Evolutionary conservation across 768 basidiomycete species (phyloP), one percentile per base, ranked within the genome.

Genomic region (Gloeostereum incarnatum): DNA sequence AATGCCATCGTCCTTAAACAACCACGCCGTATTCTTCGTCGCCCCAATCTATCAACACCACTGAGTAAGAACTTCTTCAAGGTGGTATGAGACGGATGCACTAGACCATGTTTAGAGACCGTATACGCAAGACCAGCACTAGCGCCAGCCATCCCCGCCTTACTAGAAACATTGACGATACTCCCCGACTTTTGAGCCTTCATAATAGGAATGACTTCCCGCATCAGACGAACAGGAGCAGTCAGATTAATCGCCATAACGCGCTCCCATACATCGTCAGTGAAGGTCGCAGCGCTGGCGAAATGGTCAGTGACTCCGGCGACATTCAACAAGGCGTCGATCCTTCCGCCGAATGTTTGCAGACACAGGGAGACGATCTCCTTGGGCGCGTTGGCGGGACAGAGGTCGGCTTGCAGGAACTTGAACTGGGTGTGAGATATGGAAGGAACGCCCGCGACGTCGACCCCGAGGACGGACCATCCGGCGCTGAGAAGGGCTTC

Each of bases 101-200:
- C 41, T 40, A 48, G 20, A 4, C 24, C 46, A 42, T 48, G 46
- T 36, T 48, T 48, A 31, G 40, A 45, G 9, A 44, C 40, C 17
- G 44, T 45, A 36, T 48, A 48, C 17, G 46, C 46, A 24, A 48
- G 40, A 31, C 44, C n/a, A n/a, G n/a, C n/a, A n/a, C n/a, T n/a
- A n/a, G n/a, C n/a, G n/a, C n/a, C n/a, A n/a, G n/a, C n/a, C 20
- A 29, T 38, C 9, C 40, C 46, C 3, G 44, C 44, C 38, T 48
- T 48, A 36, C 46, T 48, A 11, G 38, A 25, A 5, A 48, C 44
- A 34, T 48, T 48, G 6, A 48, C 46, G 32, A 48, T 48, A 33
- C 41, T 42, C 9, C 46, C 46, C 17, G 38, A 40, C 14, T 39
- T 39, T 25, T 48, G 40, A 11, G 14, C 31, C 35, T 48, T 41